A percentile compares a stretch with the other conserved stretches of the same genome.
Conservation (phyloP, 73 alveolate species). For the Halteria grandinella region DNA sequence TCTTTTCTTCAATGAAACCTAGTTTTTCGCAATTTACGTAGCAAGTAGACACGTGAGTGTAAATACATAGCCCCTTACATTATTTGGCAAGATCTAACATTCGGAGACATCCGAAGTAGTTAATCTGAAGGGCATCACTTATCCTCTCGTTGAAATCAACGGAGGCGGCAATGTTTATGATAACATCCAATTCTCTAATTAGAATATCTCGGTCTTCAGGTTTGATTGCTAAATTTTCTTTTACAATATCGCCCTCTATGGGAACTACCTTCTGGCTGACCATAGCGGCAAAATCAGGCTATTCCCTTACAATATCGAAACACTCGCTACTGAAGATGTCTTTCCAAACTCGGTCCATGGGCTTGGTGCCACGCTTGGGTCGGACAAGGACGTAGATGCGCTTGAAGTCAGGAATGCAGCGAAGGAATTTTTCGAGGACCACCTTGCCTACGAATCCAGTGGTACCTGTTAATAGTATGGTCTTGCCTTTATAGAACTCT, state of each 20-base stretch:
- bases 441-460: constrained; percentile 69
- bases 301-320: constrained; percentile 7
- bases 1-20: constrained; percentile 21
- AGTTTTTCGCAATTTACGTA: constrained; percentile 58
- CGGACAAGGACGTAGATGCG: constrained; percentile 46
- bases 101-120: constrained; percentile 10
- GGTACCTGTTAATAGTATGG: constrained; percentile 52
- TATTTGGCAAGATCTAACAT: constrained; percentile 1
- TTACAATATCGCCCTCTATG: constrained; percentile 62
- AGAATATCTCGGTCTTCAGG: constrained; percentile 28
- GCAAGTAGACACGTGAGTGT: constrained; percentile 49
- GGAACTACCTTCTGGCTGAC: constrained; percentile 27
- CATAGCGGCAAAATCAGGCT: constrained; percentile 29
- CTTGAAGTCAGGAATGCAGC: constrained; percentile 43
- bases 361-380: constrained; percentile 44
- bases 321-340: constrained; percentile 25
- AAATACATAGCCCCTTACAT: constrained; percentile 5
- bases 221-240: constrained; percentile 30
- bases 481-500: constrained; percentile 54
- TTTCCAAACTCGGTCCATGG: constrained; percentile 22
- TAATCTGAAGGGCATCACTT: background rate
- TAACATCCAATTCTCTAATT: constrained; percentile 1
- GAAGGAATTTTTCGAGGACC: constrained; percentile 51
- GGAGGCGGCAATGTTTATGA: constrained; percentile 47
- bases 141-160: constrained; percentile 5